Conservation (phyloP, 352 stramenopile genomes). For the Thalassiosira exigua region DNA sequence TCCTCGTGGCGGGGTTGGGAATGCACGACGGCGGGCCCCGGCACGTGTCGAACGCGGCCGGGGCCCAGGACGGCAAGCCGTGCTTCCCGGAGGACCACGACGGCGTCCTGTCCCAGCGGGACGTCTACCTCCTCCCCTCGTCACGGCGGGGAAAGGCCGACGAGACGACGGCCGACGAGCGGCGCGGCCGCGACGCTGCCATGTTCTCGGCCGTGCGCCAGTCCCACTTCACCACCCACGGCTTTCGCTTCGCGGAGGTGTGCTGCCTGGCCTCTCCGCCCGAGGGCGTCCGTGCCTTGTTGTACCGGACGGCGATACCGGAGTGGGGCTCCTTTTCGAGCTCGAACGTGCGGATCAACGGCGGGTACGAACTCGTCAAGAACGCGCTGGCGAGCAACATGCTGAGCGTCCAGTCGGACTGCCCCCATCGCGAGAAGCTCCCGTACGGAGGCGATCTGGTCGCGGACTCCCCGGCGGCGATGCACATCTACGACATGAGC, state of each 20-base stretch:
- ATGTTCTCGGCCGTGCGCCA: constrained; percentile 53
- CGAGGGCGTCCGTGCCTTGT: constrained; percentile 34
- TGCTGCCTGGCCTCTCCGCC: constrained; percentile 52
- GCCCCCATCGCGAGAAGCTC: constrained; percentile 71
- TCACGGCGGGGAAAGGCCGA: constrained; percentile 21
- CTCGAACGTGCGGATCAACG: constrained; percentile 58
- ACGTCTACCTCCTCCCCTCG: constrained; percentile 59
- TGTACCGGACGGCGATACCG: constrained; percentile 51
- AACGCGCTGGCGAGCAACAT: constrained; percentile 65
- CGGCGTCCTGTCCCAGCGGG: constrained; percentile 50
- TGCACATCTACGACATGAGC: constrained; percentile 62
- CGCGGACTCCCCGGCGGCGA: constrained; percentile 43
- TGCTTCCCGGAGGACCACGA: constrained; percentile 63
- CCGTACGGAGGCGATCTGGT: constrained; percentile 67
- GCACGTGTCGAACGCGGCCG: constrained; percentile 39
- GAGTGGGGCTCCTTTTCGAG: constrained; percentile 55
- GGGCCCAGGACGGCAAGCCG: constrained; percentile 44
- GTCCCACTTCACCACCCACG: constrained; percentile 64
- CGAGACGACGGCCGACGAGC: constrained; percentile 11
- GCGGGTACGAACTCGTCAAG: constrained; percentile 58
- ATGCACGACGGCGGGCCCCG: constrained; percentile 54
- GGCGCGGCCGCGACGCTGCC: constrained; percentile 14
- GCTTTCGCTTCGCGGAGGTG: constrained; percentile 59
- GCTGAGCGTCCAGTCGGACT: constrained; percentile 65
- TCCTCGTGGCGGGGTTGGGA: constrained; percentile 37